Evolutionary conservation across 139 green algal genomes (phyloP).

Genomic region (Trebouxia sp.): DNA sequence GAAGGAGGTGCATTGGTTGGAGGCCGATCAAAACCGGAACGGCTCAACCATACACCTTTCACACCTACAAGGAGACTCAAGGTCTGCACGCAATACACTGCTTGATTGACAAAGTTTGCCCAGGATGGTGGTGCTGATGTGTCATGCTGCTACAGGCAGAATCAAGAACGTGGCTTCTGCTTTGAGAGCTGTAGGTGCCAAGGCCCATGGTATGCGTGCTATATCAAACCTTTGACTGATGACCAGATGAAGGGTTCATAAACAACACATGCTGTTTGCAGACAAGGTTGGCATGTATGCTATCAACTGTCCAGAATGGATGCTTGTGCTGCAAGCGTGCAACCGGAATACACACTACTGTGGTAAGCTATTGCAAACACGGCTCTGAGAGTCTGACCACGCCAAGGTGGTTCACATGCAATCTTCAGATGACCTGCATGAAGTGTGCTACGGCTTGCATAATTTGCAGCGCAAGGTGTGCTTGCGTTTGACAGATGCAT

Average conservation of each 20-base stretch:
- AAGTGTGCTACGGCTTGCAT: no score
- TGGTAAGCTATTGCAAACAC: conserved; percentile 34
- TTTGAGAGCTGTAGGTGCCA: conserved; percentile 23
- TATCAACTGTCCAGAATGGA: conserved; percentile 81
- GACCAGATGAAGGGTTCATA: no score
- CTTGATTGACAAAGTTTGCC: neutral
- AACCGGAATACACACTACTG: conserved; percentile 57
- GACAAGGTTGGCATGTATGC: conserved; percentile 66
- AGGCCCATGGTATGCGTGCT: neutral
- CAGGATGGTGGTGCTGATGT: neutral
- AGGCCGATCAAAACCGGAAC: conserved; percentile 42
- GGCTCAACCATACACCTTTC: conserved; percentile 43
- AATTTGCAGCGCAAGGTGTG: no score
- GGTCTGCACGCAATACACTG: conserved; percentile 32
- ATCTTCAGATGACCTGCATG: no score
- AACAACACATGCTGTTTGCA: conserved; percentile 1
- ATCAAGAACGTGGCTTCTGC: conserved; percentile 40
- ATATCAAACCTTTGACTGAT: neutral
- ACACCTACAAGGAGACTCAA: conserved; percentile 60
- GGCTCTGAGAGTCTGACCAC: no score
- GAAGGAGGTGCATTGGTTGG: conserved; percentile 48
- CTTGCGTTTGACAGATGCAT: neutral
- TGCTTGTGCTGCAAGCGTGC: conserved; percentile 86
- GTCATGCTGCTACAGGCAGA: conserved; percentile 31
- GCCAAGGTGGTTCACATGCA: no score